phyloP scores from a whole-genome alignment of 306 rosid species.

The Sicyos edulis region DNA sequence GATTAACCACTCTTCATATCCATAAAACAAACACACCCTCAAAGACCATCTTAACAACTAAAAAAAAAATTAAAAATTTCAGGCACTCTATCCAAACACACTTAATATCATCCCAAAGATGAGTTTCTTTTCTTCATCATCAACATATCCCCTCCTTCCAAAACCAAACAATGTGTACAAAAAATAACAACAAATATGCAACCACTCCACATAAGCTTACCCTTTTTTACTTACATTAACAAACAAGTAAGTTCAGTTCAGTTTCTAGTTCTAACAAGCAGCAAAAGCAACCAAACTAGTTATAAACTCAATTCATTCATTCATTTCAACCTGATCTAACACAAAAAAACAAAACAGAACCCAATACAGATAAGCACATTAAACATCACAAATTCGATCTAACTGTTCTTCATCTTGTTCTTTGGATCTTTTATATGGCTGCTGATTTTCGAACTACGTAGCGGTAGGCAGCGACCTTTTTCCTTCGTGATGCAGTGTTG shows the following conservation, averaged over 20 bases:
- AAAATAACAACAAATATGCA: background rate
- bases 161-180: background rate
- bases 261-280: background rate
- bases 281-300: background rate
- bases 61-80: too few relatives aligned
- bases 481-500: constrained; percentile 66
- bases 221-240: constrained; percentile 1
- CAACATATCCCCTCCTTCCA: background rate
- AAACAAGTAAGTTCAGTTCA: background rate
- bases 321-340: background rate
- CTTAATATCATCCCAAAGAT: too few relatives aligned
- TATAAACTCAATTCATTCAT: background rate
- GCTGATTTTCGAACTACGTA: constrained; percentile 56
- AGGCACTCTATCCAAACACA: too few relatives aligned
- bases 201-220: background rate
- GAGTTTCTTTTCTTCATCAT: too few relatives aligned
- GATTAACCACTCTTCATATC: too few relatives aligned
- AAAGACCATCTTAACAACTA: too few relatives aligned
- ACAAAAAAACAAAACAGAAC: background rate
- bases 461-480: constrained; percentile 86
- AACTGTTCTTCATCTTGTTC: background rate
- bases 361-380: constrained; percentile 16
- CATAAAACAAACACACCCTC: too few relatives aligned
- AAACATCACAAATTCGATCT: constrained; percentile 1
- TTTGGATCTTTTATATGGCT: background rate